Evolutionary conservation across 192 early-diverging fungal species (phyloP).

Genomic region (Backusella macrospora): DNA sequence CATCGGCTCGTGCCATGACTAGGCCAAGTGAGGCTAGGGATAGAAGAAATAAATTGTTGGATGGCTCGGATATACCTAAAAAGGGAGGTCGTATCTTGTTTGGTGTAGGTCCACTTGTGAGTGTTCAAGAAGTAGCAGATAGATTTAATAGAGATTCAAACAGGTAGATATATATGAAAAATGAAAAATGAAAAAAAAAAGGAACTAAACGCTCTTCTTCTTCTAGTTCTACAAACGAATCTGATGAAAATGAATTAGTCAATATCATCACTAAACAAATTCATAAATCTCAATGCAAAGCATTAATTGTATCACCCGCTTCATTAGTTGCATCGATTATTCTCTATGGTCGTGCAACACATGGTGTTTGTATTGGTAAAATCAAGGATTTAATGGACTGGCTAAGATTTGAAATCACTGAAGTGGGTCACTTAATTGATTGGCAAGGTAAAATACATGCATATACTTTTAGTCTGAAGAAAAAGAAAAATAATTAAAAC

Average conservation of each 20-base stretch:
- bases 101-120: slow-evolving; percentile 33
- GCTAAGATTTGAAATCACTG: slow-evolving; percentile 25
- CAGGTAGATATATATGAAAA: neutral
- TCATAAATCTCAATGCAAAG: slow-evolving; percentile 34
- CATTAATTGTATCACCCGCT: slow-evolving; percentile 31
- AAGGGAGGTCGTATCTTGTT: slow-evolving; percentile 28
- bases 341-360: slow-evolving; percentile 39
- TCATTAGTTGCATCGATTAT: slow-evolving; percentile 36
- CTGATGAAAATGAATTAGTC: slow-evolving; percentile 15
- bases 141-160: slow-evolving; percentile 11
- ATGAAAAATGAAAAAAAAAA: neutral
- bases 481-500: neutral
- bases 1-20: neutral
- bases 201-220: too few relatives aligned
- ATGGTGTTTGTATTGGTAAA: slow-evolving; percentile 40
- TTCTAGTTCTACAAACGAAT: neutral
- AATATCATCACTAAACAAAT: slow-evolving; percentile 32
- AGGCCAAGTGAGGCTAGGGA: slow-evolving; percentile 40
- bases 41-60: slow-evolving; percentile 22
- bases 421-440: slow-evolving; percentile 25
- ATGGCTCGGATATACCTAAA: slow-evolving; percentile 16
- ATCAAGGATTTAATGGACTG: slow-evolving; percentile 39
- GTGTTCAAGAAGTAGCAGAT: slow-evolving; percentile 33
- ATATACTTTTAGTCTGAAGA: neutral
- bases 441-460: slow-evolving; percentile 34